Evolutionary conservation across 352 stramenopile genomes (phyloP).

Genomic region (Globisporangium orthogonon): DNA sequence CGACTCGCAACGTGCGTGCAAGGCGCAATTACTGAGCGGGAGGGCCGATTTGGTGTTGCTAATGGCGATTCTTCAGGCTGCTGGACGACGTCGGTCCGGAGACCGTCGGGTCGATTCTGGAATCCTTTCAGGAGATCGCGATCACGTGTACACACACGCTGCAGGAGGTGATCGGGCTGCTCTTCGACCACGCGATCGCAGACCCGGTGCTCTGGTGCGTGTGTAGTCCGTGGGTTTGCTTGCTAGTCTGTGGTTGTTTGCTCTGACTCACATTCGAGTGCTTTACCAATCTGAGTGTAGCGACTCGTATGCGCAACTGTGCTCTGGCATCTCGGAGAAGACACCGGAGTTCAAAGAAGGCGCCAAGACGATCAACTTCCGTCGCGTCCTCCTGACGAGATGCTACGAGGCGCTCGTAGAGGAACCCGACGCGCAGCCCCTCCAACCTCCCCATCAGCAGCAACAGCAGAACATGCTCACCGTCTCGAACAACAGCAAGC

Average conservation of each 20-base stretch:
- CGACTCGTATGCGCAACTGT: constrained; percentile 58
- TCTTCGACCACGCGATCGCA: constrained; percentile 74
- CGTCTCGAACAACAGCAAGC: constrained; percentile 13
- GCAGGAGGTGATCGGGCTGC: constrained; percentile 52
- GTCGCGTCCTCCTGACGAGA: constrained; percentile 66
- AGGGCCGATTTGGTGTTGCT: constrained; percentile 1
- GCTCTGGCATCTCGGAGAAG: constrained; percentile 47
- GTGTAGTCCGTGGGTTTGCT: background rate
- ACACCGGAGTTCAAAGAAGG: constrained; percentile 80
- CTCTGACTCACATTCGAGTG: background rate
- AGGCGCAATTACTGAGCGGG: background rate
- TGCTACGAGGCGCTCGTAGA: constrained; percentile 81
- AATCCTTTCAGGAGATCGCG: constrained; percentile 48
- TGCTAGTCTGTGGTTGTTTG: background rate
- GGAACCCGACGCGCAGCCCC: constrained; percentile 30
- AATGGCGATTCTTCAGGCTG: constrained; percentile 24
- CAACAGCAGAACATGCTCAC: constrained; percentile 8
- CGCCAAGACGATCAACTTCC: constrained; percentile 82
- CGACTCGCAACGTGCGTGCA: constrained; percentile 40
- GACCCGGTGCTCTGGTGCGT: constrained; percentile 45
- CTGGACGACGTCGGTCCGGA: constrained; percentile 47
- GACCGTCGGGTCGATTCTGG: constrained; percentile 32
- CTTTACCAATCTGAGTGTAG: constrained; percentile 13
- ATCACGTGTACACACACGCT: constrained; percentile 71
- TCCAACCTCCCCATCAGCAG: constrained; percentile 3